A percentile compares a stretch with the other conserved stretches of the same genome.
Evolutionary conservation across 148 eudicot genomes (phyloP).

Genomic region (Cornus florida): DNA sequence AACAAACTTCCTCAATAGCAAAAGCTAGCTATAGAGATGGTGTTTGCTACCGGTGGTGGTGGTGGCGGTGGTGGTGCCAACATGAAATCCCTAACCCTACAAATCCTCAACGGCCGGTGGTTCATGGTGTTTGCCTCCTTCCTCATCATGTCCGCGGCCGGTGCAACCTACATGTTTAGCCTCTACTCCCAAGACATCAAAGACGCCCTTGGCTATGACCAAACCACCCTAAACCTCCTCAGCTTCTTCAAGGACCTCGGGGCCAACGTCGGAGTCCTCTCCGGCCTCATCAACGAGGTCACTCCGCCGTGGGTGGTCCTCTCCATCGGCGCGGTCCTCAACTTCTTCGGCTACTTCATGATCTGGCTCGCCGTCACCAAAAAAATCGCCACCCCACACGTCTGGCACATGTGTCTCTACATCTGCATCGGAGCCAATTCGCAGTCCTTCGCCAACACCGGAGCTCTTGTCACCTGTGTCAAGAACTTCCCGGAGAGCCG

Average conservation of each 20-base stretch:
- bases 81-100: constrained; percentile 17
- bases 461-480: constrained; percentile 45
- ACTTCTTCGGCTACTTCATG: constrained; percentile 47
- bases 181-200: constrained; percentile 39
- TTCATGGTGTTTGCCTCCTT: constrained; percentile 51
- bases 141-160: constrained; percentile 41
- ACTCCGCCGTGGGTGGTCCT: constrained; percentile 52
- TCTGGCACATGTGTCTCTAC: constrained; percentile 52
- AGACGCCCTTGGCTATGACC: constrained; percentile 40
- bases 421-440: constrained; percentile 46
- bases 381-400: constrained; percentile 26
- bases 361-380: constrained; percentile 46
- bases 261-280: constrained; percentile 39
- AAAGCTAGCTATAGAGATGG: background rate
- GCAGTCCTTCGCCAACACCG: constrained; percentile 48
- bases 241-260: constrained; percentile 53
- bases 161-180: constrained; percentile 52
- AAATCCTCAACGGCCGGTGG: constrained; percentile 40
- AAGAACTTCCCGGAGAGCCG: constrained; percentile 52
- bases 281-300: constrained; percentile 47
- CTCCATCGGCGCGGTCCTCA: constrained; percentile 36
- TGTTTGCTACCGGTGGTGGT: background rate
- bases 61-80: background rate
- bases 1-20: too few species aligned
- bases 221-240: constrained; percentile 37